A percentile compares a stretch with the other conserved stretches of the same genome.
These are phyloP conservation scores for Aspergillus panamensis DNA, from an alignment of 495 filamentous ascomycete species.

Conservation along the genomic window DNA sequence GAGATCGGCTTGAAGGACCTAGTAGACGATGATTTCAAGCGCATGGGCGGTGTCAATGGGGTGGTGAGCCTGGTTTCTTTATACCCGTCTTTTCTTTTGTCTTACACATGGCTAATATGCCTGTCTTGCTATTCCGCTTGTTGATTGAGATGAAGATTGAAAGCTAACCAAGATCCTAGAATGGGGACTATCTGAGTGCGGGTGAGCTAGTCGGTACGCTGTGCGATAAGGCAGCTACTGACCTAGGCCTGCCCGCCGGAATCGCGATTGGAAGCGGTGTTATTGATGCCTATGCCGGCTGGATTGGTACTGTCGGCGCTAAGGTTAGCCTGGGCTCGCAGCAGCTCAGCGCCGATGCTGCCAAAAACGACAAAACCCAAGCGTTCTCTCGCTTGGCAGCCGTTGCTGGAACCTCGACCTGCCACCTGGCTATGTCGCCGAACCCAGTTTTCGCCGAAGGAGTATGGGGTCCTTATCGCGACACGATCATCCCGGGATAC, in stretches of 20 bases:
- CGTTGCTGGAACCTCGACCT: conserved; percentile 96
- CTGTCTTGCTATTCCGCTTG: background rate
- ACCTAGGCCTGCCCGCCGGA: conserved; percentile 81
- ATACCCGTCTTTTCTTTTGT: conserved; percentile 14
- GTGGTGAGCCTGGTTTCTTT: conserved; percentile 66
- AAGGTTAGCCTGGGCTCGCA: conserved; percentile 69
- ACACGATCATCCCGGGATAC: conserved; percentile 82
- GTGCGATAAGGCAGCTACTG: conserved; percentile 73
- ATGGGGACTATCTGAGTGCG: conserved; percentile 82
- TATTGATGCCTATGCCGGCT: conserved; percentile 97
- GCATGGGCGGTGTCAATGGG: conserved; percentile 89
- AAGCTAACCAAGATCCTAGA: conserved; percentile 51
- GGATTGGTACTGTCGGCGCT: conserved; percentile 97
- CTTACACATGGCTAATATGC: background rate
- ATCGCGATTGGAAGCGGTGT: conserved; percentile 94
- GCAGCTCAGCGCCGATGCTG: conserved; percentile 54
- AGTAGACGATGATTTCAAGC: conserved; percentile 77
- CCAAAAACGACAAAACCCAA: conserved; percentile 77
- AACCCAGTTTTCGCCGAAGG: conserved; percentile 88
- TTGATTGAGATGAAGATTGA: conserved; percentile 3
- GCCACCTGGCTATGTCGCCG: conserved; percentile 91
- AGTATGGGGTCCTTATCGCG: conserved; percentile 94
- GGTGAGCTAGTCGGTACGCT: conserved; percentile 85
- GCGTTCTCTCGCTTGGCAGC: conserved; percentile 91
- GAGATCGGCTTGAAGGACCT: conserved; percentile 81